Percentiles rank a stretch among this genome's conserved stretches.
These are phyloP conservation scores for Camellia granthamiana DNA, from an alignment of 148 eudicot species.

Conservation along the genomic window DNA sequence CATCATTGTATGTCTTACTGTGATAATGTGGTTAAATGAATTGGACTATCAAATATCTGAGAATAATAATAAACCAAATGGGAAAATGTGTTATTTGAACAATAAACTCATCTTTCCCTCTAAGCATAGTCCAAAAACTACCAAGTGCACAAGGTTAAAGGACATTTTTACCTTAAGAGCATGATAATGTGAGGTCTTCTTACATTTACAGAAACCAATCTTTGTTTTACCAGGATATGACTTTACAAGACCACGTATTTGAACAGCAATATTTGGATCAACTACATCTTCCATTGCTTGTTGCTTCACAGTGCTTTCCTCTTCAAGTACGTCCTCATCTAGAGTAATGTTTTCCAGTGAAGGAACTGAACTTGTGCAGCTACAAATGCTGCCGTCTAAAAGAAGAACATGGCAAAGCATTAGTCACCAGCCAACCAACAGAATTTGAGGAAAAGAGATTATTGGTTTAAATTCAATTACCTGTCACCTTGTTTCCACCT, in stretches of 20 bases:
- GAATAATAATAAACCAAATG: conserved; percentile 2
- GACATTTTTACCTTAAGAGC: conserved; percentile 61
- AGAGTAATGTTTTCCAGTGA: conserved; percentile 40
- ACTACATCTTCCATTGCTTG: conserved; percentile 42
- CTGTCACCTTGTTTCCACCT: conserved; percentile 66
- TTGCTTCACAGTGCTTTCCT: conserved; percentile 76
- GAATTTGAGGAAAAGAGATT: not conserved
- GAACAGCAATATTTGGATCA: conserved; percentile 74
- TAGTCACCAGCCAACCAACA: conserved; percentile 7
- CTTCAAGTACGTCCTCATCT: conserved; percentile 81
- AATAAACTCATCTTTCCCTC: not conserved
- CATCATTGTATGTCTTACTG: not conserved
- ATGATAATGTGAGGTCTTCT: conserved; percentile 71
- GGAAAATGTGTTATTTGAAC: not conserved
- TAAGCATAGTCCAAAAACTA: not conserved
- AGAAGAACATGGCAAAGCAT: not conserved
- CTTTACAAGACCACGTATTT: conserved; percentile 84
- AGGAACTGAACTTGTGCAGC: conserved; percentile 58
- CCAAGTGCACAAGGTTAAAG: conserved; percentile 9
- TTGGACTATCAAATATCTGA: not conserved
- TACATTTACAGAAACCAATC: conserved; percentile 71
- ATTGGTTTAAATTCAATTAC: conserved; percentile 32
- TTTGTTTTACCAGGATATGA: conserved; percentile 57
- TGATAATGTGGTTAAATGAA: too few species aligned
- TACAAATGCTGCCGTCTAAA: conserved; percentile 70